Base-by-base conservation (phyloP, 768 basidiomycete species). In the Suillus hirtellus region DNA sequence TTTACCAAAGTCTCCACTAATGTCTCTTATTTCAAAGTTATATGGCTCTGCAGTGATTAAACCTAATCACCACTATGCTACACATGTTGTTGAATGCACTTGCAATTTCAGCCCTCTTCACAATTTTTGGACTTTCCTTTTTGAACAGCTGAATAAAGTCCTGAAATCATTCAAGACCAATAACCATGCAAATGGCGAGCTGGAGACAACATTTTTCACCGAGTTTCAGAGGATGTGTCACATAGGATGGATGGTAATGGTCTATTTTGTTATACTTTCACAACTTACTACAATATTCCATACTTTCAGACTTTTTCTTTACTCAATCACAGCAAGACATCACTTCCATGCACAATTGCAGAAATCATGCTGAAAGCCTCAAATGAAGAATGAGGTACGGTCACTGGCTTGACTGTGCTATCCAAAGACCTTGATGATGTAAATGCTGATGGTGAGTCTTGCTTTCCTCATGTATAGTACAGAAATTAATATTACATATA, bases 11-110 rank as follows among this genome's bases (percentile, higher is more conserved):
- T 12, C 38, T 12, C 38, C 1, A 14, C 38, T 38, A 12, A 38
- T 38, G 38, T 38, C 38, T 38, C 38, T 38, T 38, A 38, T 38
- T 38, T 38, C 9, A 37, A 43, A 79, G 77, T 60, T 77, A 1
- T 78, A 78, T 61, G 75, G 77, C 0, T 63, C 66, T 1, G 65
- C 60, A 0, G 67, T 71, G 3, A 71, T 81, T 12, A 66, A 67
- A n/a, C 78, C 76, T 7, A 80, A 80, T 64, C 75, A 77, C 54
- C 79, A 80, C 61, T 80, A 74, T 46, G 67, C 70, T 0, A 76
- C 69, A 0, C 79, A 80, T 59, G 69, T 75, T 1, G 44, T 67
- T 0, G 68, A 67, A 0, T 70, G 64, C 49, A 63, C 76, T 1
- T 66, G 66, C 2, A 72, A 76, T 50, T 79, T 70, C 60, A 77